A percentile compares a stretch with the other conserved stretches of the same genome.
phyloP scores from a whole-genome alignment of 2,329 filamentous ascomycete genomes.

The Colletotrichum sp. region DNA sequence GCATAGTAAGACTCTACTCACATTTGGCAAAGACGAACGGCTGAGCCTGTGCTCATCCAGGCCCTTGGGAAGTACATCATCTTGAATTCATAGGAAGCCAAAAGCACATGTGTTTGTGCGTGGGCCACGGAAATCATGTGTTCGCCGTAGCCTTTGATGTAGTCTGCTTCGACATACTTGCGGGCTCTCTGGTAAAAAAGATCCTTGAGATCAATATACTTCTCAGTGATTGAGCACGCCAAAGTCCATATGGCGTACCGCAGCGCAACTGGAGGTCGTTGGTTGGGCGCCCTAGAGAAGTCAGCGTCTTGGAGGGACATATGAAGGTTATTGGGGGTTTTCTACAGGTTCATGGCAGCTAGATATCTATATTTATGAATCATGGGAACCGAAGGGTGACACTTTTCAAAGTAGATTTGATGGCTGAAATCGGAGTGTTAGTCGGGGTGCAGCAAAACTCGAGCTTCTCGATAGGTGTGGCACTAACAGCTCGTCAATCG shows the following conservation, averaged over 20 bases:
- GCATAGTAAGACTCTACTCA: conserved; percentile 36
- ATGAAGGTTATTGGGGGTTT: background rate
- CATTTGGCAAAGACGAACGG: conserved; percentile 86
- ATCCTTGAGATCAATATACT: conserved; percentile 79
- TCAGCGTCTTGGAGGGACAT: background rate
- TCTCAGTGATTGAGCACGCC: conserved; percentile 85
- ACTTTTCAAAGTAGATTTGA: conserved; percentile 87
- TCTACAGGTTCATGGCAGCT: conserved; percentile 82
- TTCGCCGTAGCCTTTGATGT: conserved; percentile 92
- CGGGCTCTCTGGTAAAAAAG: conserved; percentile 89
- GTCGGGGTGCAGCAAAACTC: background rate
- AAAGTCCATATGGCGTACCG: conserved; percentile 97
- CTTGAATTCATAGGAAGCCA: conserved; percentile 91
- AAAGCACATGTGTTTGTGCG: conserved; percentile 82
- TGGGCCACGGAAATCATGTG: conserved; percentile 85
- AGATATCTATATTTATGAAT: conserved; percentile 89
- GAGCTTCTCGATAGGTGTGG: background rate
- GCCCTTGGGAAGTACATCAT: conserved; percentile 97
- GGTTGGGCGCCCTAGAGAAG: conserved; percentile 69
- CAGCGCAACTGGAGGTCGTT: conserved; percentile 85
- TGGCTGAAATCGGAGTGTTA: conserved; percentile 55
- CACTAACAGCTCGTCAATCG: conserved; percentile 80
- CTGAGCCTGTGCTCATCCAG: conserved; percentile 89
- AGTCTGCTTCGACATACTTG: conserved; percentile 89
- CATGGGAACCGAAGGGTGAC: conserved; percentile 85